These are phyloP conservation scores for Parastagonospora avenae DNA, from an alignment of 2,329 filamentous ascomycete genomes.

Conservation along the genomic window DNA sequence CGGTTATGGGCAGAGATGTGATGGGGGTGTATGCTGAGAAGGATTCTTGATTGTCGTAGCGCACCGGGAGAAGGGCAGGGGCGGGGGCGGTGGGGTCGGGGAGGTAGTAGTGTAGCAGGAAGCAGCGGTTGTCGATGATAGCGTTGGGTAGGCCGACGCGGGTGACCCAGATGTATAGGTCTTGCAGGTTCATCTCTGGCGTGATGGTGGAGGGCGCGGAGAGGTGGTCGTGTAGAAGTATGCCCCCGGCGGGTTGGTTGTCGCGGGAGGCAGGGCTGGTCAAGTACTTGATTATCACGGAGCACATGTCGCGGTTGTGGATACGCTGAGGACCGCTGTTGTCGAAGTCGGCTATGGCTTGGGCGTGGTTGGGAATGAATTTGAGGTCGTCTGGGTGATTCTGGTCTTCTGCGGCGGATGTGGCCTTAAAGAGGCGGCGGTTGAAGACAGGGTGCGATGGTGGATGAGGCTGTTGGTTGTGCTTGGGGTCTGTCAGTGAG, in stretches of 20 bases:
- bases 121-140: not conserved
- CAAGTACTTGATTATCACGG: not conserved
- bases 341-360: not conserved
- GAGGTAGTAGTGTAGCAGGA: not conserved
- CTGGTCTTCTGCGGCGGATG: not conserved
- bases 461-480: no score
- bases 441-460: not conserved
- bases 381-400: conserved; percentile 2
- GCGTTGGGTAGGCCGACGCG: not conserved
- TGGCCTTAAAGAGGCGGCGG: not conserved
- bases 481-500: no score
- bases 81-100: not conserved
- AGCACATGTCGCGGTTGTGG: not conserved
- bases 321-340: not conserved
- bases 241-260: not conserved
- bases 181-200: not conserved
- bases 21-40: not conserved
- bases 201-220: not conserved
- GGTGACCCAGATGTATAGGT: not conserved
- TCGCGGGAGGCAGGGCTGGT: not conserved
- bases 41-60: not conserved
- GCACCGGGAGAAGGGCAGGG: not conserved
- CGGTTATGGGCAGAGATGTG: not conserved
- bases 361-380: not conserved
- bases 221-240: not conserved